Percentiles rank a stretch among this genome's conserved stretches.
phyloP scores from a whole-genome alignment of 805 yeast species.

The Candida gorgasii region DNA sequence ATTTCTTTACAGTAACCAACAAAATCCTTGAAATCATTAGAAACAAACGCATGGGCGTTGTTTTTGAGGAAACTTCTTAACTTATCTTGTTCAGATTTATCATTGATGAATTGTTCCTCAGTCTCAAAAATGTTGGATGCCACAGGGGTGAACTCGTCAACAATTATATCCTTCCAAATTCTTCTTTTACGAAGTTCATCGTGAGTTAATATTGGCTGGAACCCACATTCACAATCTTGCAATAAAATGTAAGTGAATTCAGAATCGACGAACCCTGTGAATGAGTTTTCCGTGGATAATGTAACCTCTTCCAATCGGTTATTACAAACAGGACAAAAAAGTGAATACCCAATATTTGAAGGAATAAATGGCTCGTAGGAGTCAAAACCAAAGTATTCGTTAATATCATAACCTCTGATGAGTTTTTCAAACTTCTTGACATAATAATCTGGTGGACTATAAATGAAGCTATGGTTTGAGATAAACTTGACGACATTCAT shows the following conservation, averaged over 20 bases:
- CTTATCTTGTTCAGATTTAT: constrained; percentile 7
- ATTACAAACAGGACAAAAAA: constrained; percentile 19
- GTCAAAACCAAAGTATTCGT: constrained; percentile 9
- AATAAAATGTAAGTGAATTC: constrained; percentile 6
- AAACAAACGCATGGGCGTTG: constrained; percentile 12
- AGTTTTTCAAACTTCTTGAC: background rate
- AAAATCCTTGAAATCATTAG: background rate
- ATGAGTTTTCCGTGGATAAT: constrained; percentile 7
- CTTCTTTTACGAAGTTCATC: constrained; percentile 23
- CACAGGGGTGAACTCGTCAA: constrained; percentile 4
- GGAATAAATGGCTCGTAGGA: constrained; percentile 10
- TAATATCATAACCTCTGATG: background rate
- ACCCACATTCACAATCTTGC: constrained; percentile 19
- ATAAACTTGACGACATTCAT: constrained; percentile 9
- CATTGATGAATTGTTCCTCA: constrained; percentile 28
- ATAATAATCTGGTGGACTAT: constrained; percentile 4
- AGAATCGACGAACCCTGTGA: constrained; percentile 15
- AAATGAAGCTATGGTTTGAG: constrained; percentile 9
- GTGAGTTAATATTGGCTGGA: constrained; percentile 15
- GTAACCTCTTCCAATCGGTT: constrained; percentile 8
- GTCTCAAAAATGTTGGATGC: constrained; percentile 36
- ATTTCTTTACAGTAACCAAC: background rate
- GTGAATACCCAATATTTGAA: background rate
- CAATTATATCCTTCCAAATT: constrained; percentile 15
- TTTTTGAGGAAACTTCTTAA: constrained; percentile 24